Base-by-base conservation (phyloP, 2,329 filamentous ascomycete genomes). In the Fusarium odoratissimum region DNA sequence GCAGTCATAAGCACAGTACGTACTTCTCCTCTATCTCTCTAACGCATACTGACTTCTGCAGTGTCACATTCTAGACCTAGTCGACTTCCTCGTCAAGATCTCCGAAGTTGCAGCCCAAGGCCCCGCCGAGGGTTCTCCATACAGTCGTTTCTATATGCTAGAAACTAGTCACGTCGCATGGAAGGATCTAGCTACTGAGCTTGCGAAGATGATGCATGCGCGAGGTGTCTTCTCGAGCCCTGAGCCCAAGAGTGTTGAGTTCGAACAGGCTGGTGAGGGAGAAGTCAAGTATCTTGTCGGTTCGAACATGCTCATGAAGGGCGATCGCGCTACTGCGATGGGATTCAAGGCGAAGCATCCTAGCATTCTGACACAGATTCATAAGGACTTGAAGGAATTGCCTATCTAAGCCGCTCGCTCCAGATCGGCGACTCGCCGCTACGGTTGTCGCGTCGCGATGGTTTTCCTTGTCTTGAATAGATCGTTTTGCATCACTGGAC, bases 261-360 rank as follows among this genome's bases (percentile, higher is more conserved):
- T 67, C 5, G 35, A 67, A 33, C 35, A 48, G n/a, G 63, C 63
- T 30, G 64, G 64, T 16, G 45, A 62, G 9, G 63, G 55, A 6
- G 64, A 67, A 21, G 55, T 67, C 8, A 62, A 67, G 41, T 58
- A 54, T 11, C 64, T 67, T 1, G 46, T 67, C 3, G 64, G 35
- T 3, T 58, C 63, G 3, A 67, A 67, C 25, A 67, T 67, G 64
- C 63, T 67, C 5, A 31, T 62, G 10, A 67, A 67, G 30, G 64
- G 64, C 1, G 64, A 67, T 3, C 64, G 64, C 19, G 55, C 63
- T 54, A 37, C 64, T 5, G 41, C 55, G 3, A 48, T 62, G 55
- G 63, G 63, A 3, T 67, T 41, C 6, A 30, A 44, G 16, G 28
- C 63, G 1, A 52, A 41, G 16, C 19, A 67, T 21, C 46, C 63